Base-by-base conservation (phyloP, 805 yeast species). In the Saturnispora mendoncae region DNA sequence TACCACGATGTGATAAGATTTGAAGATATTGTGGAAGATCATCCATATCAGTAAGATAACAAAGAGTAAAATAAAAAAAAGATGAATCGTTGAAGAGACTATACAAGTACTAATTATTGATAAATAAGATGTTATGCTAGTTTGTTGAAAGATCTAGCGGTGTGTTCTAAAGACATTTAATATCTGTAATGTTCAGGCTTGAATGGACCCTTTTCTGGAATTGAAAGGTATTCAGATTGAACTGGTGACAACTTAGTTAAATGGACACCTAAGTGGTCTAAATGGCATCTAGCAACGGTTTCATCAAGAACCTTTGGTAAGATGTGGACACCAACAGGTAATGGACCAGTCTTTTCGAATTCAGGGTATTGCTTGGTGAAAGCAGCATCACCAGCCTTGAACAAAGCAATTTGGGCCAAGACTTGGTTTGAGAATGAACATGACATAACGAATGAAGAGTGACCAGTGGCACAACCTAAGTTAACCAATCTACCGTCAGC, bases 401-500 rank as follows among this genome's bases (percentile, higher is more conserved):
- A 90, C 65, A 88, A 74, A 60, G 97, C 97, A 62, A 88, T 90
- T 76, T 90, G 98, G 58, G 98, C 98, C 65, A 90, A 77, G 52
- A 90, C 97, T 76, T 90, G 98, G 84, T 90, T 90, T 59, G 97
- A 85, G 94, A 90, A 90, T 43, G 97, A 92, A 74, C 97, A 92
- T 50, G 97, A 87, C 98, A 90, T 90, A 63, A 90, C 98, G 65
- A 90, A 90, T 32, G 97, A 86, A 39, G 97, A 84, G 78, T 90
- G 98, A 66, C 98, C 98, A 61, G 97, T 90, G 66, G 97, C 98
- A 76, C 97, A 92, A 61, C 98, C 98, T 66, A 90, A 78, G 87
- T 90, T 90, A 66, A 90, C 97, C 62, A 90, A 82, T 76, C 98
- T 87, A 74, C 98, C 98, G 71, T 88, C 96, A 54, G 98, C 98